Conservation (phyloP, 306 rosid species). For the Vicia sativa region DNA sequence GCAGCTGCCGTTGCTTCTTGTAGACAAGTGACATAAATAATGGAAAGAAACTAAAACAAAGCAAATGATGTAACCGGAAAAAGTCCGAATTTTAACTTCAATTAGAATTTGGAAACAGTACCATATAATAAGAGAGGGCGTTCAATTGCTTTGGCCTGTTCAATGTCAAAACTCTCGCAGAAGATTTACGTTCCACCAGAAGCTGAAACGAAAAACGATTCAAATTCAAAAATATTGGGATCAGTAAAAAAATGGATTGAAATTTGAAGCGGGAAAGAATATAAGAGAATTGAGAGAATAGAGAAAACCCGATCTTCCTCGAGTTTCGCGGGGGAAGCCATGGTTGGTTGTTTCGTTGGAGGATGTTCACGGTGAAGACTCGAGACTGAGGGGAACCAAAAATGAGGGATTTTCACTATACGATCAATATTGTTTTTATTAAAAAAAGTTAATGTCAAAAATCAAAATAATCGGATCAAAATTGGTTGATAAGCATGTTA, state of each 20-base stretch:
- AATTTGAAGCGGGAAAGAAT: background rate
- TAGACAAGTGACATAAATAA: background rate
- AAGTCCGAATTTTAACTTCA: too few relatives aligned
- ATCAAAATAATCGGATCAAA: too few relatives aligned
- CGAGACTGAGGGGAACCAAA: too few relatives aligned
- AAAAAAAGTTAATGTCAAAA: too few relatives aligned
- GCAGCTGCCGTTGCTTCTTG: too few relatives aligned
- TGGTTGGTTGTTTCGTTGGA: background rate
- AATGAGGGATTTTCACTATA: too few relatives aligned
- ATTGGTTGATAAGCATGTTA: too few relatives aligned
- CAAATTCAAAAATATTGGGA: background rate
- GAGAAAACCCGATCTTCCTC: conserved; percentile 1
- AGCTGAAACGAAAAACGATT: conserved; percentile 46
- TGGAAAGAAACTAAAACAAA: background rate
- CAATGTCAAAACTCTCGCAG: conserved; percentile 57
- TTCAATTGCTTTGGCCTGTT: conserved; percentile 84
- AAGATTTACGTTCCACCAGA: conserved; percentile 58
- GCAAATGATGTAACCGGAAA: too few relatives aligned
- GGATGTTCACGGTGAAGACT: background rate
- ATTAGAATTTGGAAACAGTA: conserved; percentile 27
- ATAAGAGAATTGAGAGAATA: background rate
- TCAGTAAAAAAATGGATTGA: background rate
- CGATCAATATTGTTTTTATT: too few relatives aligned
- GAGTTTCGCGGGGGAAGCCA: background rate
- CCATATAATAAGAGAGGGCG: conserved; percentile 76